Base-by-base conservation (phyloP, 2,329 filamentous ascomycete genomes). In the Lasiodiplodia sp. region DNA sequence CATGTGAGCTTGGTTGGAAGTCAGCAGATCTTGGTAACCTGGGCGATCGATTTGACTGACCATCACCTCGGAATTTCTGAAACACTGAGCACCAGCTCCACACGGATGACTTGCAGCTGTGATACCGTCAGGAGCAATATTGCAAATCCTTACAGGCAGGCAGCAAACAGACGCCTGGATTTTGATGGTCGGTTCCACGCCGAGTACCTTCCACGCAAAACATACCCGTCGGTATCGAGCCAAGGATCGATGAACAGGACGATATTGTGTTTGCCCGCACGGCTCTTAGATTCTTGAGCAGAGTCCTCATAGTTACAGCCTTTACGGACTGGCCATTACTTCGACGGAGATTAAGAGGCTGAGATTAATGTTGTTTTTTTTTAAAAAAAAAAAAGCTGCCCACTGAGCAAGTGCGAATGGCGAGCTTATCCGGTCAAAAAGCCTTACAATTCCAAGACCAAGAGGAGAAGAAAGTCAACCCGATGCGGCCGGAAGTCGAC, bases 1-100 rank as follows among this genome's bases (percentile, higher is more conserved):
- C 58, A 63, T 63, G 58, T 63, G 58, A 63, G 25, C 58, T 14
- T 49, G 23, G 40, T 6, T 7, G 7, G 25, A 16, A 49, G 28
- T 63, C 58, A 63, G 58, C 58, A 49, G 58, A 16, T 21, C n/a
- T 21, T 11, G 23, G 58, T 21, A 5, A 37, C 44, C 2, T 14
- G 16, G 16, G 23, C 31, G 14, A 8, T 21, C 16, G 12, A 21
- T 7, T 21, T 28, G 4, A 25, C 8, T 14, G 55, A 57, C 44
- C 44, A 1, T 21, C 53, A 12, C 53, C 31, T 31, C 53, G 14
- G 18, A 34, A 11, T n/a, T 11, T n/a, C 31, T 14, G 18, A 31
- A 21, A 18, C 53, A 12, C 31, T 37, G 7, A 38, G 11, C 10
- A 31, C 38, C 7, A 18, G 10, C 28, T 56, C 11, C 21, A 21